Conservation (phyloP, 2,329 filamentous ascomycete species). For the Aulographum hederae region DNA sequence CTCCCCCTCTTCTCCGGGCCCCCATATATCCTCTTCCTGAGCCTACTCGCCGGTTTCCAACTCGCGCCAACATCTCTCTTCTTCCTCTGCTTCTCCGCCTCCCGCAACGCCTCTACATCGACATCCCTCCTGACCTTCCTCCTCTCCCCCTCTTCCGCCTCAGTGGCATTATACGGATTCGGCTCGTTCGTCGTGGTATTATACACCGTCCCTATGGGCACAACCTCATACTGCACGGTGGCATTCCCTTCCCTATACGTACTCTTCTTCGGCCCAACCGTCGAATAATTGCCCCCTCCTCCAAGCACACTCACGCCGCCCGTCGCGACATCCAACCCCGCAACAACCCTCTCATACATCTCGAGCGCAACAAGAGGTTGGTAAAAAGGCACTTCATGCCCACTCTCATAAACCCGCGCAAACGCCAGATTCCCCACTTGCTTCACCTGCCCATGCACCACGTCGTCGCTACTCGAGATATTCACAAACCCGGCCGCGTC, state of each 20-base stretch:
- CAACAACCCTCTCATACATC: slow-evolving; percentile 30
- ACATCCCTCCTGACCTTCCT: no score
- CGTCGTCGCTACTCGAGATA: slow-evolving; percentile 22
- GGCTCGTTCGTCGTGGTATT: slow-evolving; percentile 25
- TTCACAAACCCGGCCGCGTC: slow-evolving; percentile 28
- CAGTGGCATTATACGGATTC: no score
- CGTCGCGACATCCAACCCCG: slow-evolving; percentile 31
- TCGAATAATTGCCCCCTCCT: slow-evolving; percentile 13
- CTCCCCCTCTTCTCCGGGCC: no score
- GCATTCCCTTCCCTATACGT: slow-evolving; percentile 23
- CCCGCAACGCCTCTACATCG: no score
- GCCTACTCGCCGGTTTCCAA: no score
- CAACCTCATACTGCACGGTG: slow-evolving; percentile 26
- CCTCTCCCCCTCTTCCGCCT: no score
- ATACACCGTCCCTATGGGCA: slow-evolving; percentile 27
- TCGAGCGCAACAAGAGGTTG: slow-evolving; percentile 31
- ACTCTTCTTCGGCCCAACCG: slow-evolving; percentile 16
- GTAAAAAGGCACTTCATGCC: slow-evolving; percentile 36
- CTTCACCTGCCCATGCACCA: slow-evolving; percentile 34
- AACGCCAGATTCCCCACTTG: slow-evolving; percentile 33
- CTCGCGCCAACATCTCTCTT: no score
- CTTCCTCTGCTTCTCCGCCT: no score
- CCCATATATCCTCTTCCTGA: no score
- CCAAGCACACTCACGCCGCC: slow-evolving; percentile 18
- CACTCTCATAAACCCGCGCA: slow-evolving; percentile 29